A percentile compares a stretch with the other conserved stretches of the same genome.
These are phyloP conservation scores for Triadica sebifera DNA, from an alignment of 345 rosid genomes.

Conservation along the genomic window DNA sequence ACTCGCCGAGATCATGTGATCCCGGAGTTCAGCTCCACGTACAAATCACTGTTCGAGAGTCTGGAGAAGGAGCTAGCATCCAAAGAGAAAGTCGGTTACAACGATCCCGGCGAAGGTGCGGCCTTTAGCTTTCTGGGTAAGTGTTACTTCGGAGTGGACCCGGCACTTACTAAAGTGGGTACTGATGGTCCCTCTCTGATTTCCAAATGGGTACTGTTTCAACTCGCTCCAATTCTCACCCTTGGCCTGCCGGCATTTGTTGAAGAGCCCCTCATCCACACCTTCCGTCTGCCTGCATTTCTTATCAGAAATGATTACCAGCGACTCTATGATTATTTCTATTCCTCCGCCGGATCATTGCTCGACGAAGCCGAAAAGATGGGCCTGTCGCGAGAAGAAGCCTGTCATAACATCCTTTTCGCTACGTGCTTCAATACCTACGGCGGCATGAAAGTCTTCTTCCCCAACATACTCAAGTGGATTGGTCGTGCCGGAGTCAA, in stretches of 20 bases:
- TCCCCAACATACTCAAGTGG: slow-evolving; percentile 64
- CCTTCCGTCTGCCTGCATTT: slow-evolving; percentile 56
- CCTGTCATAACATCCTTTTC: slow-evolving; percentile 75
- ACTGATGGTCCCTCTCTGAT: slow-evolving; percentile 60
- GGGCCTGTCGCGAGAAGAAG: slow-evolving; percentile 77
- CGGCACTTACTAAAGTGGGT: slow-evolving; percentile 56
- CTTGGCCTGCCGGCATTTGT: slow-evolving; percentile 58
- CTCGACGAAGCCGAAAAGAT: slow-evolving; percentile 65
- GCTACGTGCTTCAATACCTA: slow-evolving; percentile 84
- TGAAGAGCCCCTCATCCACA: slow-evolving; percentile 57
- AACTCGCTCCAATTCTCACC: slow-evolving; percentile 51
- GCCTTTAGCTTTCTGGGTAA: slow-evolving; percentile 67
- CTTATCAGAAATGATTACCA: slow-evolving; percentile 64
- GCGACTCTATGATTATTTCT: slow-evolving; percentile 73
- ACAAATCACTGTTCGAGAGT: slow-evolving; percentile 45
- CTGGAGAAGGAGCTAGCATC: slow-evolving; percentile 54
- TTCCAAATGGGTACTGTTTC: slow-evolving; percentile 66
- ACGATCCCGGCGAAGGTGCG: slow-evolving; percentile 50
- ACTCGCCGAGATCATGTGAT: slow-evolving; percentile 53
- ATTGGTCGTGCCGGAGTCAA: slow-evolving; percentile 64
- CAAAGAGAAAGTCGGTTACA: slow-evolving; percentile 59
- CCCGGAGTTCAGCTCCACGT: slow-evolving; percentile 67
- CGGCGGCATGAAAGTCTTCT: slow-evolving; percentile 72
- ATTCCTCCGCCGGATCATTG: slow-evolving; percentile 45
- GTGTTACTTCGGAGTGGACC: slow-evolving; percentile 52